Conservation (phyloP, 1,284 basidiomycete species). For the Athelia psychrophila region DNA sequence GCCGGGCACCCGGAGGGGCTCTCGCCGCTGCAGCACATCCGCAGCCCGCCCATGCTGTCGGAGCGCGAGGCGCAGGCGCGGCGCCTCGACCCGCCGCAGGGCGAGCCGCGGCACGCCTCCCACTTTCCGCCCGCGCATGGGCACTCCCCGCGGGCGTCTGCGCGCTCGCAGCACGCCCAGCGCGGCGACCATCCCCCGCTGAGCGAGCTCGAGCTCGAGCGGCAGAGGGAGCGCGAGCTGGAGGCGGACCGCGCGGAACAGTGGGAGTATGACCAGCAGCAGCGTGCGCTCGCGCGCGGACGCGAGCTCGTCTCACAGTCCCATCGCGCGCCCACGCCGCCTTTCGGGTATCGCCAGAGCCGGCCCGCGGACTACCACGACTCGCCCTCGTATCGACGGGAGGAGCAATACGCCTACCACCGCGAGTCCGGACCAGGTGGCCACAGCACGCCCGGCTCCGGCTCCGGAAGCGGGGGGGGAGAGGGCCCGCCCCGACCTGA, state of each 20-base stretch:
- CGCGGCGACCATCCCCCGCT: slow-evolving; percentile 61
- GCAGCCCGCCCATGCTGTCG: slow-evolving; percentile 44
- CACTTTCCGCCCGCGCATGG: slow-evolving; percentile 34
- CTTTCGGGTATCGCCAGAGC: slow-evolving; percentile 34
- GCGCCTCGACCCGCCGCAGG: slow-evolving; percentile 15
- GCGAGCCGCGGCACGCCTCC: slow-evolving; percentile 19
- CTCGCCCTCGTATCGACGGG: slow-evolving; percentile 33
- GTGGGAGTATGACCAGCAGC: slow-evolving; percentile 40
- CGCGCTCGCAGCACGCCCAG: slow-evolving; percentile 60
- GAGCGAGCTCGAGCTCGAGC: slow-evolving; percentile 45
- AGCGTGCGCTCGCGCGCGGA: slow-evolving; percentile 19
- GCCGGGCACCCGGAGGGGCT: slow-evolving; percentile 37
- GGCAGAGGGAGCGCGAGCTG: slow-evolving; percentile 38
- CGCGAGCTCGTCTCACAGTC: slow-evolving; percentile 21
- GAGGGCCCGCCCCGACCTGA: slow-evolving; percentile 47
- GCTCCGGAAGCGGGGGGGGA: slow-evolving; percentile 38
- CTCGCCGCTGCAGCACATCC: slow-evolving; percentile 39
- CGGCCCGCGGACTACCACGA: slow-evolving; percentile 30
- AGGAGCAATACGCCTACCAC: slow-evolving; percentile 44
- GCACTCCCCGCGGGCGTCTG: slow-evolving; percentile 29
- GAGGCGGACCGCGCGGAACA: slow-evolving; percentile 40
- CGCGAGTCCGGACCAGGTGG: slow-evolving; percentile 34
- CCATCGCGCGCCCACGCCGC: slow-evolving; percentile 34
- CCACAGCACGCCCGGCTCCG: slow-evolving; percentile 44
- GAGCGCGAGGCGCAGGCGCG: slow-evolving; percentile 41